Evolutionary conservation across 257 asterid species (phyloP).

Genomic region (Vinca minor): DNA sequence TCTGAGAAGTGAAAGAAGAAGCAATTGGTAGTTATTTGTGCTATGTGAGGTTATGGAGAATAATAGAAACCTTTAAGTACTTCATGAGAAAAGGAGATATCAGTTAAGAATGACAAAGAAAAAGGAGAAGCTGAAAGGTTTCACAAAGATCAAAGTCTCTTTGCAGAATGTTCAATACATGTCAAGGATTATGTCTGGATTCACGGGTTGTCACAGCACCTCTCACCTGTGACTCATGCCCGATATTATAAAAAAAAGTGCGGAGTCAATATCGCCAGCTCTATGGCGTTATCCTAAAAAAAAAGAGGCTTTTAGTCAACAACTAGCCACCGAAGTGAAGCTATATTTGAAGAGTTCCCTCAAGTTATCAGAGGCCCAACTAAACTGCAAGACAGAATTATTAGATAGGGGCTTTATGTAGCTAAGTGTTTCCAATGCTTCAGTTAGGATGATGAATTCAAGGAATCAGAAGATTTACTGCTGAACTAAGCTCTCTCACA

Average conservation of each 20-base stretch:
- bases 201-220: no score
- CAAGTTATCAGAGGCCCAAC: neutral
- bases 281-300: neutral
- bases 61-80: neutral
- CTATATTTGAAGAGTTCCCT: neutral
- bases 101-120: neutral
- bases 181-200: neutral
- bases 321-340: neutral
- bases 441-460: neutral
- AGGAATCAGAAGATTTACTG: neutral
- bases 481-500: neutral
- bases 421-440: neutral
- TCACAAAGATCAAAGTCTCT: neutral
- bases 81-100: neutral
- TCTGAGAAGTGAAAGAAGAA: neutral
- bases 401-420: neutral
- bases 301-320: neutral
- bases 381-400: neutral
- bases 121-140: slow-evolving; percentile 3
- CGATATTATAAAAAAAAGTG: no score
- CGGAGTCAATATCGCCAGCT: neutral
- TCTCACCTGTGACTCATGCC: no score
- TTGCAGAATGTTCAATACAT: neutral
- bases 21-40: neutral
- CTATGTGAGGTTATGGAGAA: neutral